Percentiles rank a stretch among this genome's conserved stretches.
phyloP scores from a whole-genome alignment of 2,329 filamentous ascomycete species.

The Aspergillus sp. region DNA sequence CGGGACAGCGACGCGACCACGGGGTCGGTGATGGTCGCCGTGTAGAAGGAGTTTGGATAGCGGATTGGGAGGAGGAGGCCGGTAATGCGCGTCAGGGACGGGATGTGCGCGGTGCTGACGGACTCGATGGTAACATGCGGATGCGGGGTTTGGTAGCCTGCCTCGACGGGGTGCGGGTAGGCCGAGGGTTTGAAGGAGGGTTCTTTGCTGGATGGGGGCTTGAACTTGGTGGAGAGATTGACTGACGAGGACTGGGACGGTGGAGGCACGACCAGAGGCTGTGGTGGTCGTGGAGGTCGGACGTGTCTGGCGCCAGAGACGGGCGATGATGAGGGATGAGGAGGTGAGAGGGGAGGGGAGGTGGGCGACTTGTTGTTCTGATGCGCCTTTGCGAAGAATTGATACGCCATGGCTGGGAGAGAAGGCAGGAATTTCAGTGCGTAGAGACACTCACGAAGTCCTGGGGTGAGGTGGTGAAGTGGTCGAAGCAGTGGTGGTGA shows the following conservation, averaged over 20 bases:
- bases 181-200: constrained; percentile 26
- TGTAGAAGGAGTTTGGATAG: constrained; percentile 61
- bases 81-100: constrained; percentile 57
- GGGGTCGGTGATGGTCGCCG: constrained; percentile 56
- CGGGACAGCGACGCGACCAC: constrained; percentile 54
- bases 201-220: constrained; percentile 22
- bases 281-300: constrained; percentile 30
- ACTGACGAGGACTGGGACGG: constrained; percentile 18
- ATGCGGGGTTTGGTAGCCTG: constrained; percentile 34
- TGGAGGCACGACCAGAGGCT: constrained; percentile 25
- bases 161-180: constrained; percentile 27
- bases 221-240: constrained; percentile 18
- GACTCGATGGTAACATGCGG: constrained; percentile 53
- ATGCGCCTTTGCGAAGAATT: constrained; percentile 36
- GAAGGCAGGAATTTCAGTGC: not conserved
- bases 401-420: constrained; percentile 31
- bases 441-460: not conserved
- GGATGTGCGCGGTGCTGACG: constrained; percentile 53
- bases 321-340: constrained; percentile 17
- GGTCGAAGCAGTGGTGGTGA: not conserved
- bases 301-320: constrained; percentile 14
- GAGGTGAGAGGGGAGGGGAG: constrained; percentile 20
- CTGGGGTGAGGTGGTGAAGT: not conserved
- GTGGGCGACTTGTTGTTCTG: constrained; percentile 24
- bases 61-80: constrained; percentile 59